Evolutionary conservation across 495 filamentous ascomycete species (phyloP).

Genomic region (Delitschia confertaspora): DNA sequence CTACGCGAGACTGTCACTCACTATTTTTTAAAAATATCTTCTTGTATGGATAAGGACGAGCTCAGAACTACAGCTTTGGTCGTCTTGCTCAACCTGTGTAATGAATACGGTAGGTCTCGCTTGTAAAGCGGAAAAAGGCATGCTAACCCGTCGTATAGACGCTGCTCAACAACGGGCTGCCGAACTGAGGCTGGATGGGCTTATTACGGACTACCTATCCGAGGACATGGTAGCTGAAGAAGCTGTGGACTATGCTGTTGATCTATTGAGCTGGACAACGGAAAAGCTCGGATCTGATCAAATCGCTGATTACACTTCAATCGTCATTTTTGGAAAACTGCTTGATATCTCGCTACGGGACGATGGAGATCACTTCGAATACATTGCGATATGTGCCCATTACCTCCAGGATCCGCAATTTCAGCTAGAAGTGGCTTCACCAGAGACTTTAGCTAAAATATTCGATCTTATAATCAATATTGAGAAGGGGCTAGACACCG

Average conservation of each 20-base stretch:
- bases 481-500: slow-evolving; percentile 7
- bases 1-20: slow-evolving; percentile 10
- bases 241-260: slow-evolving; percentile 19
- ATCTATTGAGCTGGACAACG: slow-evolving; percentile 19
- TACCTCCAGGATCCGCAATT: slow-evolving; percentile 20
- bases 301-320: slow-evolving; percentile 11
- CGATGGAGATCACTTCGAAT: slow-evolving; percentile 22
- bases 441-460: slow-evolving; percentile 9
- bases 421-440: slow-evolving; percentile 7
- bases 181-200: slow-evolving; percentile 14
- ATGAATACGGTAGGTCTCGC: slow-evolving; percentile 20
- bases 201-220: slow-evolving; percentile 6
- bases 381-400: slow-evolving; percentile 10
- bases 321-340: slow-evolving; percentile 3
- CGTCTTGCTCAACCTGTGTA: slow-evolving; percentile 23
- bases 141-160: slow-evolving; percentile 4
- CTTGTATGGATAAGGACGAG: slow-evolving; percentile 6
- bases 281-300: slow-evolving; percentile 16
- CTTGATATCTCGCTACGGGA: slow-evolving; percentile 6
- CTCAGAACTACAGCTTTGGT: slow-evolving; percentile 14
- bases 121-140: neutral
- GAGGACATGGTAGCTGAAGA: slow-evolving; percentile 11
- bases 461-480: slow-evolving; percentile 16
- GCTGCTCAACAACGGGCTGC: slow-evolving; percentile 19
- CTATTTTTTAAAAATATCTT: slow-evolving; percentile 1